These are phyloP conservation scores for Salix udensis DNA, from an alignment of 345 rosid species.

Conservation along the genomic window DNA sequence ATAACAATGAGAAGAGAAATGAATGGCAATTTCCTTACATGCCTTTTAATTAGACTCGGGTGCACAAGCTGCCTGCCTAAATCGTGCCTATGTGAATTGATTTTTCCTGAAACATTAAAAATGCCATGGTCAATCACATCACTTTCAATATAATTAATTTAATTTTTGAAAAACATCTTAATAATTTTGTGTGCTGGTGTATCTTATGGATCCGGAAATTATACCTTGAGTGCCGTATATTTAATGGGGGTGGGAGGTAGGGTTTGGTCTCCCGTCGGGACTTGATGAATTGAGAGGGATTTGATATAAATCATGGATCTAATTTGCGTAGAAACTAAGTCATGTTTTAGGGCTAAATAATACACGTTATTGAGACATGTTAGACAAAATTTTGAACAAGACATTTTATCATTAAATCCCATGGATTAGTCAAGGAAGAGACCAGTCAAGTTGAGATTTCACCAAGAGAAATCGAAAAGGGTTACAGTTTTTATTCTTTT, in stretches of 20 bases:
- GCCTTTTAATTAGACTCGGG: too few relatives aligned
- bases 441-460: background rate
- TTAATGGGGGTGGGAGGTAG: background rate
- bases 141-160: background rate
- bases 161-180: background rate
- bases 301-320: background rate
- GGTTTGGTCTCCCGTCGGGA: background rate
- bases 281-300: background rate
- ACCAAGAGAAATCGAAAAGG: background rate
- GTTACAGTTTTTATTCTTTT: background rate
- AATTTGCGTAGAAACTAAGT: slow-evolving; percentile 11
- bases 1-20: too few relatives aligned
- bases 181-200: background rate
- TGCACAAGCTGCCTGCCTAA: too few relatives aligned
- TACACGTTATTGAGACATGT: background rate
- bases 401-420: background rate
- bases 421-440: slow-evolving; percentile 20
- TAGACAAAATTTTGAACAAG: slow-evolving; percentile 2
- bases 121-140: background rate
- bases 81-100: too few relatives aligned
- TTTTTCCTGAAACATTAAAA: too few relatives aligned
- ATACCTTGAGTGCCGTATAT: background rate
- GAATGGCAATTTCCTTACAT: too few relatives aligned
- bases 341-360: background rate
- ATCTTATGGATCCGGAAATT: background rate